Evolutionary conservation across 345 rosid genomes (phyloP).

Genomic region (Streptanthus diversifolius): DNA sequence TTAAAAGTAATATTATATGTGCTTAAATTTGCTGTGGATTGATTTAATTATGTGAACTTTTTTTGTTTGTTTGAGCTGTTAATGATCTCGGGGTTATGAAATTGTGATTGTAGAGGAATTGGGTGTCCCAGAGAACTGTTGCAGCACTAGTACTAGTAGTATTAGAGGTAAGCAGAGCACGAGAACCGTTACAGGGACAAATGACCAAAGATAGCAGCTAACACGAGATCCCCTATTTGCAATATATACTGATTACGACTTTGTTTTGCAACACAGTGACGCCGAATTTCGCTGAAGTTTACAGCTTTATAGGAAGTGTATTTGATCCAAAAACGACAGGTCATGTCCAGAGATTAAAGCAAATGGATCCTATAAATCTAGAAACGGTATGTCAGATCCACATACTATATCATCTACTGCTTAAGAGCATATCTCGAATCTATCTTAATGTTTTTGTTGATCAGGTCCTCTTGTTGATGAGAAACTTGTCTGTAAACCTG

Average conservation of each 20-base stretch:
- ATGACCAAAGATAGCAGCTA: slow-evolving; percentile 32
- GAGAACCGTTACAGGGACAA: slow-evolving; percentile 29
- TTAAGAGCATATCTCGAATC: background rate
- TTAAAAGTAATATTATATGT: slow-evolving; percentile 38
- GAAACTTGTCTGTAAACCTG: slow-evolving; percentile 70
- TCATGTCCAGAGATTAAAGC: slow-evolving; percentile 70
- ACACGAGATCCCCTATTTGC: background rate
- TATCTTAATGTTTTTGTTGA: background rate
- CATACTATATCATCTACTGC: background rate
- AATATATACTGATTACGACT: background rate
- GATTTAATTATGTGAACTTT: background rate
- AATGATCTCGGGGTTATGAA: background rate
- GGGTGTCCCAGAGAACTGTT: slow-evolving; percentile 24
- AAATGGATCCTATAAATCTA: slow-evolving; percentile 78
- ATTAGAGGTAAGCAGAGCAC: slow-evolving; percentile 40
- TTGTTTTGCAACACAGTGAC: slow-evolving; percentile 47
- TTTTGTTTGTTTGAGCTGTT: slow-evolving; percentile 12
- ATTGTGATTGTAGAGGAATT: slow-evolving; percentile 20
- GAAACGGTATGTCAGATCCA: slow-evolving; percentile 56
- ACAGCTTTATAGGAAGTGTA: slow-evolving; percentile 81
- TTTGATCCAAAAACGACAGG: slow-evolving; percentile 65
- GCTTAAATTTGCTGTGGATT: background rate
- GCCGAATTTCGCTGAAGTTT: slow-evolving; percentile 92
- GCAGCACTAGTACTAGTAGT: slow-evolving; percentile 35
- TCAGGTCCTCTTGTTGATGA: slow-evolving; percentile 74